These are phyloP conservation scores for Amniculicola lignicola DNA, from an alignment of 495 filamentous ascomycete genomes.

Conservation along the genomic window DNA sequence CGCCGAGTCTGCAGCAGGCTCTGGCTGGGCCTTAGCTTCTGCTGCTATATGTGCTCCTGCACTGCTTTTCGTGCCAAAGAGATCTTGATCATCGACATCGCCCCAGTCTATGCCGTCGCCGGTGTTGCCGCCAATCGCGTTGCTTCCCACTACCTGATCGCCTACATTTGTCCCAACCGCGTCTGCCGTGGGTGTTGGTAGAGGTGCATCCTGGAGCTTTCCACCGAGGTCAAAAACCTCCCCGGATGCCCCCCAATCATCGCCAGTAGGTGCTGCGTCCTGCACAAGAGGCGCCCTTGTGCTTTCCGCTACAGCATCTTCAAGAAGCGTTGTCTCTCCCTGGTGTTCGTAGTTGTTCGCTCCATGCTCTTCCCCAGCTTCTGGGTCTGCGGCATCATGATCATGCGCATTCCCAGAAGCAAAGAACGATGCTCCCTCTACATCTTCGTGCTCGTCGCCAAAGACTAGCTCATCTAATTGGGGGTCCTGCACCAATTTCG, in stretches of 20 bases:
- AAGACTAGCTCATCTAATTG: no score
- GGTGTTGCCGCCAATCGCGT: constrained; percentile 20
- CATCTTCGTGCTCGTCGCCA: background rate
- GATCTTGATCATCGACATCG: constrained; percentile 21
- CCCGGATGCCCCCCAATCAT: constrained; percentile 30
- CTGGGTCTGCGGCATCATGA: background rate
- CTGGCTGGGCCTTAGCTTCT: background rate
- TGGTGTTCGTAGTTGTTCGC: constrained; percentile 34
- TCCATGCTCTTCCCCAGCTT: constrained; percentile 12
- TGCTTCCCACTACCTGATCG: constrained; percentile 14
- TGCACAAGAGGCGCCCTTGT: constrained; percentile 18
- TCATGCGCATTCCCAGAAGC: no score
- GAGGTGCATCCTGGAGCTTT: constrained; percentile 22
- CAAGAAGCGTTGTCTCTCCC: constrained; percentile 30
- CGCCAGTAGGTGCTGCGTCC: constrained; percentile 8
- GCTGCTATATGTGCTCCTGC: background rate
- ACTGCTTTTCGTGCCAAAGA: constrained; percentile 13
- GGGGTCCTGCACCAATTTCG: no score
- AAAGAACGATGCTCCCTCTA: no score
- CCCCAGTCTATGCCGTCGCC: constrained; percentile 33
- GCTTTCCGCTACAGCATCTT: constrained; percentile 30
- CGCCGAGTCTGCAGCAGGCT: constrained; percentile 63
- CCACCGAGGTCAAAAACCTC: constrained; percentile 34
- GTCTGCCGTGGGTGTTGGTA: constrained; percentile 16
- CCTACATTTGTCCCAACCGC: constrained; percentile 17